These are phyloP conservation scores for Penicillium glabrum DNA, from an alignment of 2,329 filamentous ascomycete species.

Conservation along the genomic window DNA sequence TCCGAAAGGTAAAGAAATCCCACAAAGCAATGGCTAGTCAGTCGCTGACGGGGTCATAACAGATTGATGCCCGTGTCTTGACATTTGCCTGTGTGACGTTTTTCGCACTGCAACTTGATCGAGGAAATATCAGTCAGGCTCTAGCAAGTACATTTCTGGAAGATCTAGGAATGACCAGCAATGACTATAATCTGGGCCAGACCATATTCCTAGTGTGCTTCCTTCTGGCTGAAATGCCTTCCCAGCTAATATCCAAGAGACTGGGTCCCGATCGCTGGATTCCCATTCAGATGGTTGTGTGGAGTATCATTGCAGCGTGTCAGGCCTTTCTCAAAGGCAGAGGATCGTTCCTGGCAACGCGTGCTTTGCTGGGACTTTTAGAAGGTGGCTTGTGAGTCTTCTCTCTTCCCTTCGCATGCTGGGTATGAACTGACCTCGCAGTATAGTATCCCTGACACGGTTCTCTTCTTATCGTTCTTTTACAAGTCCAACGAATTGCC, in stretches of 20 bases:
- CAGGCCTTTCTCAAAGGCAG: constrained; percentile 54
- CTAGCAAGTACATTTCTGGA: constrained; percentile 61
- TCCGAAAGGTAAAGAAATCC: constrained; percentile 34
- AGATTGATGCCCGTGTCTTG: constrained; percentile 45
- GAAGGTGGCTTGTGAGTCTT: constrained; percentile 59
- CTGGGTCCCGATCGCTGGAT: constrained; percentile 62
- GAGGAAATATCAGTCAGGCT: constrained; percentile 62
- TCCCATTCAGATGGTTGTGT: constrained; percentile 57
- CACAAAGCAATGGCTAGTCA: background rate
- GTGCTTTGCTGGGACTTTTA: constrained; percentile 49
- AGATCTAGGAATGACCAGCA: constrained; percentile 50
- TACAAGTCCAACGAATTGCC: constrained; percentile 72
- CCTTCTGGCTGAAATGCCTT: constrained; percentile 58
- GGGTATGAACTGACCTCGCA: constrained; percentile 2
- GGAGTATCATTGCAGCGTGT: constrained; percentile 54
- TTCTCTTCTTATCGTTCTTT: constrained; percentile 68
- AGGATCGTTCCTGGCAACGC: constrained; percentile 41
- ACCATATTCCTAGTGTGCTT: constrained; percentile 40
- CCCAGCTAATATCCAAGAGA: constrained; percentile 61
- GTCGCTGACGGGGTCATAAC: background rate
- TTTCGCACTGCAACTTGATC: constrained; percentile 63
- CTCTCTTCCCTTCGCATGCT: constrained; percentile 30
- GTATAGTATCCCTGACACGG: constrained; percentile 40
- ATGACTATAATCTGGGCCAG: constrained; percentile 47
- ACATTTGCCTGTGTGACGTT: constrained; percentile 58